phyloP scores from a whole-genome alignment of 1,284 basidiomycete genomes.

The Kwoniella shivajii region DNA sequence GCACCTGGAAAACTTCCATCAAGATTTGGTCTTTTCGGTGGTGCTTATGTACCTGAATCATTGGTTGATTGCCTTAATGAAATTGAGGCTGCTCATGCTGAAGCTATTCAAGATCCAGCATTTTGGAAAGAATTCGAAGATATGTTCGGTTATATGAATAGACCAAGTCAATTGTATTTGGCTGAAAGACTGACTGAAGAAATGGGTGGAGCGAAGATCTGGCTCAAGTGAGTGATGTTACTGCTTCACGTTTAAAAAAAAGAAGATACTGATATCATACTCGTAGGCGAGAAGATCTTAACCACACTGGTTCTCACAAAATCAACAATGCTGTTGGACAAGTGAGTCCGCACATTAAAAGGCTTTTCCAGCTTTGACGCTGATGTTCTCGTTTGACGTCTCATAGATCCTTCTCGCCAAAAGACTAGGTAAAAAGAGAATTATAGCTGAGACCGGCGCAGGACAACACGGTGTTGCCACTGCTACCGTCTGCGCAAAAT shows the following conservation, averaged over 20 bases:
- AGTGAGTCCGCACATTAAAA: conserved; percentile 52
- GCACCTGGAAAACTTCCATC: conserved; percentile 64
- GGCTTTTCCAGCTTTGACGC: background rate
- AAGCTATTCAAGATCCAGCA: conserved; percentile 80
- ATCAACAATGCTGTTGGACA: conserved; percentile 96
- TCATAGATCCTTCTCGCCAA: conserved; percentile 82
- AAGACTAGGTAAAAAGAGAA: conserved; percentile 90
- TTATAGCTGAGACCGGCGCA: conserved; percentile 98
- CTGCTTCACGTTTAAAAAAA: background rate
- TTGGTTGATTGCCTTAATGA: conserved; percentile 88
- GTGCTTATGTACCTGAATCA: conserved; percentile 95
- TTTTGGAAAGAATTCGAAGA: conserved; percentile 93
- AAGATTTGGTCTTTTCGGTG: conserved; percentile 93
- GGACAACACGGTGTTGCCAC: conserved; percentile 99
- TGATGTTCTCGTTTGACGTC: background rate
- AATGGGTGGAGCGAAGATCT: conserved; percentile 87
- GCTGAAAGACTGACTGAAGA: conserved; percentile 74
- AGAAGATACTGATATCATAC: conserved; percentile 3
- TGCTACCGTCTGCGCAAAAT: conserved; percentile 95
- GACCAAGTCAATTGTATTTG: conserved; percentile 71
- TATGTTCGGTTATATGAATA: conserved; percentile 86
- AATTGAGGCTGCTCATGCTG: conserved; percentile 85
- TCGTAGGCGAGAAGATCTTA: conserved; percentile 58
- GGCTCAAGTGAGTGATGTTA: conserved; percentile 76
- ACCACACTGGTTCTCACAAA: conserved; percentile 96